Evolutionary conservation across 2,329 filamentous ascomycete species (phyloP), one percentile per base, ranked within the genome.

Genomic region (Fusarium burgessii): DNA sequence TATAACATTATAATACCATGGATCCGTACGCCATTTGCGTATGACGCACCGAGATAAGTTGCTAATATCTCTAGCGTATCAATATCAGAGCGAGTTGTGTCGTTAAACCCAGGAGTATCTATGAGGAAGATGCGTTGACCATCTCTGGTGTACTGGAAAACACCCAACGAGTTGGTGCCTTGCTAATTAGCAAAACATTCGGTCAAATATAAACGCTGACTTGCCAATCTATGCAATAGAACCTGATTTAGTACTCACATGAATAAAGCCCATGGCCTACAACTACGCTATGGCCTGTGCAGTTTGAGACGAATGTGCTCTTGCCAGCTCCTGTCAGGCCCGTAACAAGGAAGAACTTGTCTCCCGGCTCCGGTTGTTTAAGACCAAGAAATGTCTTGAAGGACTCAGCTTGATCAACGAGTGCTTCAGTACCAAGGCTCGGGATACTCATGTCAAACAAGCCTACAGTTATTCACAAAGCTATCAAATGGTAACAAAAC

Each of bases 31-130:
- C 54, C 58, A 17, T 71, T 71, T n/a, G 54, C 54, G 8, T 69
- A 62, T 1, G 68, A 71, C 3, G 58, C 62, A 13, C 68, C 55
- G 1, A 71, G 58, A n/a, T 66, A 58, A 3, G 65, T 56, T 7
- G 68, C 68, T 5, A 71, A 41, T 11, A 66, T 36, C 17, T 59
- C 25, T 3, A 71, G 29, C 0, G 68, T 71, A 12, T 66, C 64
- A 8, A 65, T 58, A 23, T 68, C 56, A 13, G 65, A 45, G 17
- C 61, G 56, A 18, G n/a, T 36, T 20, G 65, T 68, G 20, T 66
- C 65, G 5, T 70, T 70, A 10, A 70, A 68, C 3, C 66, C 66
- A 0, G 66, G 66, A 14, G 63, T 70, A 9, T 70, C 66, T 18
- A 70, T 45, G 3, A 70, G 64, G 17, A 40, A 68, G 11, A 68